Percentiles rank a stretch among this genome's conserved stretches.
Evolutionary conservation across 1,284 basidiomycete species (phyloP).

Genomic region (Apiotrichum gamsii): DNA sequence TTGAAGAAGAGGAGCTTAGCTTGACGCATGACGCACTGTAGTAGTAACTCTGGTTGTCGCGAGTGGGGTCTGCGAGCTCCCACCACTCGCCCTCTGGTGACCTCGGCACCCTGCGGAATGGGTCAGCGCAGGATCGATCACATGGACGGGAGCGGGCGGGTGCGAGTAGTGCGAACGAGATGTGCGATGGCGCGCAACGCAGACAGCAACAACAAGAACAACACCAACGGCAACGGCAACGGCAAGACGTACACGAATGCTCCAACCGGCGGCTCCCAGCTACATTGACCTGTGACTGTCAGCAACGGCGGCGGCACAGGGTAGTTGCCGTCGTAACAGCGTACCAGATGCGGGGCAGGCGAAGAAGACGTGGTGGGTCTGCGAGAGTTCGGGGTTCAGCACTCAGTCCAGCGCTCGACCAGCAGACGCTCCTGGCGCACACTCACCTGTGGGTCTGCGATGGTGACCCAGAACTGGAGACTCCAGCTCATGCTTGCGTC

Average conservation of each 20-base stretch:
- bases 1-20: neutral
- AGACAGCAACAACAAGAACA: too few relatives aligned
- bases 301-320: too few relatives aligned
- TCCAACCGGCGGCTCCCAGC: conserved; percentile 85
- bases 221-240: too few relatives aligned
- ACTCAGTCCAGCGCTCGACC: too few relatives aligned
- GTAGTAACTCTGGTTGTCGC: conserved; percentile 77
- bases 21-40: conserved; percentile 55
- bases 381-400: neutral
- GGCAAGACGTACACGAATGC: conserved; percentile 68
- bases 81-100: conserved; percentile 87
- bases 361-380: conserved; percentile 79
- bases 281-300: conserved; percentile 66
- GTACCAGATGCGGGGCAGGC: conserved; percentile 68
- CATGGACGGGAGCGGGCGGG: too few relatives aligned
- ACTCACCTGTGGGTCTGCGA: conserved; percentile 41
- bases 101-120: conserved; percentile 61
- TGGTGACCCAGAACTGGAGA: conserved; percentile 45
- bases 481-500: conserved; percentile 43
- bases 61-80: conserved; percentile 75
- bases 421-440: neutral
- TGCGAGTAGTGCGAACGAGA: too few relatives aligned
- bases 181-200: too few relatives aligned
- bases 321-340: too few relatives aligned
- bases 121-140: conserved; percentile 6